Evolutionary conservation across 208 protist species (phyloP).

Genomic region (Crithidia bombi): DNA sequence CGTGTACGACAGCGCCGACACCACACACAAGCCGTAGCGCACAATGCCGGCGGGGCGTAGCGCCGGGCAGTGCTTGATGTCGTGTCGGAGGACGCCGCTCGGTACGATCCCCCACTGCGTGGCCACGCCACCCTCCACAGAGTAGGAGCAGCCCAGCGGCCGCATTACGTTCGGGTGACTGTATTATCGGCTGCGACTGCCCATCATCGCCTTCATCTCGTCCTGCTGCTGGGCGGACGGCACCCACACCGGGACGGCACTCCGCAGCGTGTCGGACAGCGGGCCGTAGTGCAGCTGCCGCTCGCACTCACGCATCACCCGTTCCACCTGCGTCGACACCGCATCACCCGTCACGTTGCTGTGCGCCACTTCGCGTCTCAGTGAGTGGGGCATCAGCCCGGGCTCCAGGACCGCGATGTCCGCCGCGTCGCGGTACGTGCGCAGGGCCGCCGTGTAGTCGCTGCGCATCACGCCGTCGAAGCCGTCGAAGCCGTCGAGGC

Average conservation of each 20-base stretch:
- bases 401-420: conserved; percentile 26
- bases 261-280: conserved; percentile 14
- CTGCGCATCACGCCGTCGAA: conserved; percentile 48
- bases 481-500: conserved; percentile 29
- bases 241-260: neutral
- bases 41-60: conserved; percentile 19
- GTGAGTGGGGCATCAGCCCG: conserved; percentile 14
- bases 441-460: conserved; percentile 42
- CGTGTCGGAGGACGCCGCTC: conserved; percentile 41
- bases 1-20: no score
- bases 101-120: conserved; percentile 42
- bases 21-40: no score
- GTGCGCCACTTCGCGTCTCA: conserved; percentile 20
- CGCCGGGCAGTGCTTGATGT: conserved; percentile 23
- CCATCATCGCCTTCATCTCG: neutral
- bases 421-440: conserved; percentile 19
- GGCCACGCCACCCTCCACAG: conserved; percentile 14
- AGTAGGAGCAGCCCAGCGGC: conserved; percentile 5
- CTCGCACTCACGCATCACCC: conserved; percentile 26
- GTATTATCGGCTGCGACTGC: neutral
- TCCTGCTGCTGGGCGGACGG: conserved; percentile 4
- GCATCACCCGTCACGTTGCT: conserved; percentile 18
- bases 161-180: conserved; percentile 23
- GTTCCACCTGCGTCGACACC: conserved; percentile 22
- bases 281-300: conserved; percentile 1